Base-by-base conservation (phyloP, 495 filamentous ascomycete genomes). In the Schizothecium vesticola region DNA sequence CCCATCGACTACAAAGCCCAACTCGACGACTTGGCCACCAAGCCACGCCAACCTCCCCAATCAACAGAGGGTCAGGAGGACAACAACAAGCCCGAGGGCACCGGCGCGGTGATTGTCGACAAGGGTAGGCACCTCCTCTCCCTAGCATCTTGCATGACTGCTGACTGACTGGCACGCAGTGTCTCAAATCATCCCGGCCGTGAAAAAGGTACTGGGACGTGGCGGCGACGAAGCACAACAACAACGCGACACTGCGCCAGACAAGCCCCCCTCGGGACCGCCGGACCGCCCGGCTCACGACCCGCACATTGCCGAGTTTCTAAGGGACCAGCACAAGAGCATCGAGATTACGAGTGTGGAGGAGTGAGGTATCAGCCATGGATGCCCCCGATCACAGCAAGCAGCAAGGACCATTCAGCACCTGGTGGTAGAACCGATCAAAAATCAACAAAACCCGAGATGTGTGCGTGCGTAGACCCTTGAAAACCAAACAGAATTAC, bases 261-360 rank as follows among this genome's bases (percentile, higher is more conserved):
- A 36, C 56, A 19, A 60, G 19, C 16, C 28, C 71, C 36, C 36
- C 5, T n/a, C 36, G 6, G 75, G 67, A 9, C 77, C 75, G 24
- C 78, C 78, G 13, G 26, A 76, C 13, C 69, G 76, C 0, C 78
- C 77, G 1, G 31, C 71, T 10, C 72, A 80, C 13, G 78, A 80
- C 33, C 22, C 31, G 3, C 71, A 78, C 36, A 79, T 80, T 31
- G 73, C 72, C 21, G 77, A 79, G 64, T 80, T 80, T 43, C 33
- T 80, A 29, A 72, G 72, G 56, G 78, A 79, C 25, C 77, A 79
- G 57, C 77, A 80, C 61, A 65, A 70, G 3, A 80, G 78, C 64
- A 73, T 66, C 29, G 60, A 51, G 8, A 51, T 75, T 10, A 29
- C 51, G 22, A 29, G 36, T n/a, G 11, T 59, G 19, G 68, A 59